Conservation (phyloP, 805 yeast species). For the Cyberlindnera petersonii region DNA sequence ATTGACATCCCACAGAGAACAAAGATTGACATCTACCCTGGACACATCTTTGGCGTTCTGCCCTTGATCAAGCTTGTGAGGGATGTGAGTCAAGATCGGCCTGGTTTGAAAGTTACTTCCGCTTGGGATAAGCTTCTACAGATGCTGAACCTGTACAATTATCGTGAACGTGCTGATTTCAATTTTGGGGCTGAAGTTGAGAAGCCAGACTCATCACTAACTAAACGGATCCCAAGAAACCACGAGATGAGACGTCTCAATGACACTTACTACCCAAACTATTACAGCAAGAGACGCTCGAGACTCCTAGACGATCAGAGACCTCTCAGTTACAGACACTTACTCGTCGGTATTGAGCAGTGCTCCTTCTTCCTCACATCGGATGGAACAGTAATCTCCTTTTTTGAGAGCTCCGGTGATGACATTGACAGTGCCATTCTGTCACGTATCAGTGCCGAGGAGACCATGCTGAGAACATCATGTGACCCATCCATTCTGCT, state of each 20-base stretch:
- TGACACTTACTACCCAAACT: conserved; percentile 28
- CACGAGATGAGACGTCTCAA: conserved; percentile 33
- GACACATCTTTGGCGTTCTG: conserved; percentile 49
- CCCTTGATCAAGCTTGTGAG: conserved; percentile 47
- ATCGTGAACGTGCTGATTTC: conserved; percentile 4
- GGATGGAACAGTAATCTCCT: conserved; percentile 46
- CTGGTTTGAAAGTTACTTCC: neutral
- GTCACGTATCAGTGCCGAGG: conserved; percentile 40
- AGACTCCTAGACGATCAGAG: conserved; percentile 37
- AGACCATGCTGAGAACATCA: conserved; percentile 47
- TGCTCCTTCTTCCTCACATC: conserved; percentile 45
- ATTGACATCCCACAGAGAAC: conserved; percentile 60
- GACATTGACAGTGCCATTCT: conserved; percentile 51
- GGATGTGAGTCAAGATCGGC: neutral
- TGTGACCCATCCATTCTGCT: conserved; percentile 49
- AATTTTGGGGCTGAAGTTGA: neutral
- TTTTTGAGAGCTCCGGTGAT: conserved; percentile 54
- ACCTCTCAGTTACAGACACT: conserved; percentile 40
- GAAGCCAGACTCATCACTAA: conserved; percentile 8
- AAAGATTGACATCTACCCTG: conserved; percentile 49
- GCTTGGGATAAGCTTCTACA: conserved; percentile 13
- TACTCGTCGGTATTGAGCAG: conserved; percentile 52
- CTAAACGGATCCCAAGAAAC: conserved; percentile 19
- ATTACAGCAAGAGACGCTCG: conserved; percentile 16
- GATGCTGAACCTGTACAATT: conserved; percentile 11